Evolutionary conservation across 345 rosid species (phyloP).

Genomic region (Clausena lansium): DNA sequence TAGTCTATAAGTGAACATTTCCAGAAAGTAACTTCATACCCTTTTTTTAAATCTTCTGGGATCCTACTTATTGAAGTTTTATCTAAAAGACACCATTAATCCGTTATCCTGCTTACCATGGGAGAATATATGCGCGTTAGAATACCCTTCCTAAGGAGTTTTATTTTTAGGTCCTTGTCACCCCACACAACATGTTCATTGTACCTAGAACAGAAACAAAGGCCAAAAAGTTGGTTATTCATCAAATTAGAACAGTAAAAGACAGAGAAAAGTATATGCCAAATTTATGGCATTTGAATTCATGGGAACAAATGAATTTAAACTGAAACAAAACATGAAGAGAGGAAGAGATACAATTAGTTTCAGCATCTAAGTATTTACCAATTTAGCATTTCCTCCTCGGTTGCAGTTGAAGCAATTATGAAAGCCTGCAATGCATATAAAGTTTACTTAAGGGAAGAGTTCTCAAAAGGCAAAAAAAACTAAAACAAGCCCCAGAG

Average conservation of each 20-base stretch:
- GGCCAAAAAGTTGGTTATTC: neutral
- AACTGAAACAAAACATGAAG: slow-evolving; percentile 2
- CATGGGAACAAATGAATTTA: neutral
- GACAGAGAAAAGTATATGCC: neutral
- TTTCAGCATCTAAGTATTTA: slow-evolving; percentile 31
- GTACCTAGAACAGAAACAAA: slow-evolving; percentile 54
- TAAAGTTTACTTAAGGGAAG: slow-evolving; percentile 3
- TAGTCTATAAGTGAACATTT: neutral
- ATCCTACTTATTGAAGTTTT: neutral
- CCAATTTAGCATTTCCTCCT: slow-evolving; percentile 93
- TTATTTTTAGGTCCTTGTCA: slow-evolving; percentile 68
- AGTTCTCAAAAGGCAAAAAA: neutral
- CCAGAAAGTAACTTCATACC: neutral
- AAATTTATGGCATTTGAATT: neutral
- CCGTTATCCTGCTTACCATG: slow-evolving; percentile 52
- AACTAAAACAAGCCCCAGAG: neutral
- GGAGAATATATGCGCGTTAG: slow-evolving; percentile 85
- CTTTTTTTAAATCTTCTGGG: neutral
- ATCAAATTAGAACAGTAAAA: neutral
- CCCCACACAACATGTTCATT: slow-evolving; percentile 89
- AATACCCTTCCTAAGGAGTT: slow-evolving; percentile 80
- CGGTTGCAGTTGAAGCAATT: slow-evolving; percentile 92
- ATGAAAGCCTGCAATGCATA: slow-evolving; percentile 77
- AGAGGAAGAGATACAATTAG: neutral
- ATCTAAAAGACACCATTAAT: neutral